Conservation (phyloP, 768 basidiomycete species). For the Suillus occidentalis region DNA sequence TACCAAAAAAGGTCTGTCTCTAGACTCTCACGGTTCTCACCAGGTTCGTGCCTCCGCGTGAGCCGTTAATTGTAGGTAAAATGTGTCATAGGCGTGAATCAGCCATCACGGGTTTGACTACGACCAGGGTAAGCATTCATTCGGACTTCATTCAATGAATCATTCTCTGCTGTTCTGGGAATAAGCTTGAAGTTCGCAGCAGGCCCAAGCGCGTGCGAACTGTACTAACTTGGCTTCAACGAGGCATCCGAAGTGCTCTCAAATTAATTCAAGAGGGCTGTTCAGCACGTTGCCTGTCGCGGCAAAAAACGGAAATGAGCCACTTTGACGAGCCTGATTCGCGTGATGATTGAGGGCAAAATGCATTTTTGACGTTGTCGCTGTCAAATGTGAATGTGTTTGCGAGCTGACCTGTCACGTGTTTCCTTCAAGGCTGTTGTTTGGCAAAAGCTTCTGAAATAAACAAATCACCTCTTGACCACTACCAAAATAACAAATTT, state of each 20-base stretch:
- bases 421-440: conserved; percentile 10
- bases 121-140: neutral
- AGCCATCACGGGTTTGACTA: neutral
- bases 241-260: neutral
- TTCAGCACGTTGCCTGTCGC: neutral
- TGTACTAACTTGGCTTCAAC: neutral
- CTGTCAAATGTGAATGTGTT: neutral
- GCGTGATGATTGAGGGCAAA: neutral
- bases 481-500: conserved; percentile 2
- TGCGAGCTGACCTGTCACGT: neutral
- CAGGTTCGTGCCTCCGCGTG: neutral
- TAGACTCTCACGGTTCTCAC: neutral
- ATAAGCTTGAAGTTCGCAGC: neutral
- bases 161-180: neutral
- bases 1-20: neutral
- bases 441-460: conserved; percentile 24
- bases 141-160: neutral
- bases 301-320: neutral
- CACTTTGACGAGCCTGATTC: neutral
- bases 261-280: conserved; percentile 1
- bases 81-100: neutral
- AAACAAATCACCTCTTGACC: conserved; percentile 15
- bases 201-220: neutral
- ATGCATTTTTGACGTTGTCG: neutral
- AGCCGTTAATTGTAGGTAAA: neutral